phyloP scores from a whole-genome alignment of 805 yeast species.

The Cyberlindnera japonica region DNA sequence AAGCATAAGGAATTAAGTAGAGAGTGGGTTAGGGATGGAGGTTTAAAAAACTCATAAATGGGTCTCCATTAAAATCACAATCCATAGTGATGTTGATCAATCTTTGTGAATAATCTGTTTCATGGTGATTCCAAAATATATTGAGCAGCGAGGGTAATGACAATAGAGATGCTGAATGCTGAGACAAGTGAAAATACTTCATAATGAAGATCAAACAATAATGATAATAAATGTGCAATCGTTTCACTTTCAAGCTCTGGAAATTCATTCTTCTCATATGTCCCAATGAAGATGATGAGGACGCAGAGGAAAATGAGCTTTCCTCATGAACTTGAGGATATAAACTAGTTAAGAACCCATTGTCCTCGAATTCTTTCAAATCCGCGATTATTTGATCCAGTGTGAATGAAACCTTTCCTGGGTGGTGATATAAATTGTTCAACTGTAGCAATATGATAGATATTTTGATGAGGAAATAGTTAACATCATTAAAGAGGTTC shows the following conservation, averaged over 20 bases:
- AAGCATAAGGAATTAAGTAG: too few relatives aligned
- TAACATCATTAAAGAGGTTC: conserved; percentile 23
- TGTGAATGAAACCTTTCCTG: neutral
- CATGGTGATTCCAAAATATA: conserved; percentile 17
- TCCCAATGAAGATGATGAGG: conserved; percentile 2
- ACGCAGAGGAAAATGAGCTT: conserved; percentile 6
- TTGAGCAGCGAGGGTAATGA: conserved; percentile 5
- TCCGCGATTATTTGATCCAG: conserved; percentile 8
- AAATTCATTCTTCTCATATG: conserved; percentile 6
- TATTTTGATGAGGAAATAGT: conserved; percentile 18
- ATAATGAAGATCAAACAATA: conserved; percentile 14
- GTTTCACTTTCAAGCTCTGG: conserved; percentile 13
- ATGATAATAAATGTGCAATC: conserved; percentile 22
- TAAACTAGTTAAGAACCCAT: conserved; percentile 16
- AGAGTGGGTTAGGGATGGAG: neutral
- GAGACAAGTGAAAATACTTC: conserved; percentile 8
- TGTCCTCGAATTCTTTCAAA: conserved; percentile 20
- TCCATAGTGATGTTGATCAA: conserved; percentile 6
- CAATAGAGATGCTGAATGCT: neutral
- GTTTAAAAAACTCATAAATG: conserved; percentile 20
- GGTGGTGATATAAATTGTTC: conserved; percentile 17
- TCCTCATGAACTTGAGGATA: conserved; percentile 13
- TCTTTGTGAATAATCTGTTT: conserved; percentile 12
- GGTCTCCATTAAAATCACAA: conserved; percentile 16
- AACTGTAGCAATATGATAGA: conserved; percentile 16